phyloP scores from a whole-genome alignment of 2,329 filamentous ascomycete genomes.

The Arthroderma sp. region DNA sequence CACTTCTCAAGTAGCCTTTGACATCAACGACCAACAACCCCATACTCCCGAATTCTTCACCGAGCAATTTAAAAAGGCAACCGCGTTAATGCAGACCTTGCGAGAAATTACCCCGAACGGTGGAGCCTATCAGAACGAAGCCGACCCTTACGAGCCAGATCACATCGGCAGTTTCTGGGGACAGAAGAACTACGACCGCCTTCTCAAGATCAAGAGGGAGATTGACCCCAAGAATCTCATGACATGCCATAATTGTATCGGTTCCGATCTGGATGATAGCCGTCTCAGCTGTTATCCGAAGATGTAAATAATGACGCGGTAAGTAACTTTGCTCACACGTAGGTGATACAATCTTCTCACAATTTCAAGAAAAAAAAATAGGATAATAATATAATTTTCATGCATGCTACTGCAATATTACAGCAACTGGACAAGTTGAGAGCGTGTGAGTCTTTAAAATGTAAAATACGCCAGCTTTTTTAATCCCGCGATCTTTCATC shows the following conservation, averaged over 20 bases:
- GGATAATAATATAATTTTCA: too few relatives aligned
- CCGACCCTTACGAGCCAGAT: constrained; percentile 21
- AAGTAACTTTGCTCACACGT: neutral
- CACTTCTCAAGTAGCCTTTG: constrained; percentile 5
- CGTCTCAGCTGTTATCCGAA: constrained; percentile 3
- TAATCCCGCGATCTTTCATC: too few relatives aligned
- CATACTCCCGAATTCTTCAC: constrained; percentile 7
- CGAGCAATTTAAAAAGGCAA: constrained; percentile 8
- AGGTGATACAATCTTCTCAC: too few relatives aligned
- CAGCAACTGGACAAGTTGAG: too few relatives aligned
- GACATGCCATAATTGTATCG: constrained; percentile 37
- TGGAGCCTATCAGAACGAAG: constrained; percentile 30
- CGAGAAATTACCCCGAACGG: constrained; percentile 9
- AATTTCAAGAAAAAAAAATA: too few relatives aligned
- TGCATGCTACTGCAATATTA: too few relatives aligned
- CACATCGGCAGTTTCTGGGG: constrained; percentile 31
- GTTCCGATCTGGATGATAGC: constrained; percentile 28
- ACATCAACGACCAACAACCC: constrained; percentile 2
- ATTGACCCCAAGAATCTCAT: constrained; percentile 33
- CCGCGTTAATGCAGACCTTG: constrained; percentile 9
- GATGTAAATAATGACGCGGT: neutral
- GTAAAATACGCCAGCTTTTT: too few relatives aligned
- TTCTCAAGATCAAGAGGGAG: constrained; percentile 26
- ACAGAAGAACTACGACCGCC: constrained; percentile 21
- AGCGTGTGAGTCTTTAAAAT: too few relatives aligned